These are phyloP conservation scores for Parachaetomium inaequale DNA, from an alignment of 495 filamentous ascomycete species.

Conservation along the genomic window DNA sequence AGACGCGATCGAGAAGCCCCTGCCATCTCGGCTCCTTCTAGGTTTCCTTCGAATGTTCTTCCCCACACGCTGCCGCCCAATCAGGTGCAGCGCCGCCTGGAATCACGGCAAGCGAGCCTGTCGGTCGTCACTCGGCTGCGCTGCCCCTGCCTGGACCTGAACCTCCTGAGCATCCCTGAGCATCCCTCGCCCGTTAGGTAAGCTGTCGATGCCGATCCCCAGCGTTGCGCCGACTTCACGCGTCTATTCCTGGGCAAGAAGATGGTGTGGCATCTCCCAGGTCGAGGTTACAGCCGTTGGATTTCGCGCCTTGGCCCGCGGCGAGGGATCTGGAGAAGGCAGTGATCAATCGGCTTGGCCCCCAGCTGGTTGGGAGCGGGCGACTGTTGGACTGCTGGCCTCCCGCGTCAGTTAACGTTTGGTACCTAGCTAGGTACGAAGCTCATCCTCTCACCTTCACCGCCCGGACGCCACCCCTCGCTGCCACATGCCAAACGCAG, in stretches of 20 bases:
- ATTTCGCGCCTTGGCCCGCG: conserved; percentile 5
- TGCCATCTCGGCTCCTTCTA: conserved; percentile 15
- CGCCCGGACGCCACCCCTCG: neutral
- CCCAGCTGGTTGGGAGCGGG: no score
- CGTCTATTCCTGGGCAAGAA: neutral
- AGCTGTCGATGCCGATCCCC: neutral
- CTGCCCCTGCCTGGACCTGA: conserved; percentile 7
- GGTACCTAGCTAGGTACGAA: no score
- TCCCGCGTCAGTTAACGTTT: neutral
- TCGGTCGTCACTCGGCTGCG: conserved; percentile 15
- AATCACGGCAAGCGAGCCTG: conserved; percentile 34
- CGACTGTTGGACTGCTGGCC: neutral
- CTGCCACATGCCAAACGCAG: conserved; percentile 9
- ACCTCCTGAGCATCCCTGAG: neutral
- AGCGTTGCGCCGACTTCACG: neutral
- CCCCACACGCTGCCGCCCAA: conserved; percentile 31
- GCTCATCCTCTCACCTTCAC: neutral
- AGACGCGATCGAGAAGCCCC: conserved; percentile 7
- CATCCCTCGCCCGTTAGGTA: neutral
- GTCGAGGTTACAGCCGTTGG: conserved; percentile 12
- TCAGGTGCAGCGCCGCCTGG: conserved; percentile 24
- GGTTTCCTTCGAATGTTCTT: conserved; percentile 2
- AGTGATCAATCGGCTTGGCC: conserved; percentile 3
- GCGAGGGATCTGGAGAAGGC: conserved; percentile 1
- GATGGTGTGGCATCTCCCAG: conserved; percentile 6